Evolutionary conservation across 192 early-diverging fungal genomes (phyloP), one percentile per base, ranked within the genome.

Genomic region (Haplosporangium gracile): DNA sequence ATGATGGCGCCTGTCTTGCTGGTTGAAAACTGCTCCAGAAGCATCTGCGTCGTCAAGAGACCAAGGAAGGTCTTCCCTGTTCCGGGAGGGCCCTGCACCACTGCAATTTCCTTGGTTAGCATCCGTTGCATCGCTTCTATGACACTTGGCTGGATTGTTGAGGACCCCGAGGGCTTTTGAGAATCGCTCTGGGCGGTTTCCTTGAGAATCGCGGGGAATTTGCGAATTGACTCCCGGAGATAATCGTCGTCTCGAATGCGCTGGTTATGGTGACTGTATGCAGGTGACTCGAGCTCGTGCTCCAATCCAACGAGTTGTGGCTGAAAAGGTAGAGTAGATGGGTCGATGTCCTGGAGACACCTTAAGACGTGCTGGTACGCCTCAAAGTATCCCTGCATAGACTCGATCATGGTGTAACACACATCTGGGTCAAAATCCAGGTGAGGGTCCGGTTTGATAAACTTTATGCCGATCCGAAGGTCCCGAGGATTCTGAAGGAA

Each of bases 41-140:
- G 77, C 0, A 93, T 86, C 18, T 47, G 47, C 51, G 91, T 90
- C 1, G 90, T 85, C 63, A 88, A 82, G 18, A 92, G 79, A 65
- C 92, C 92, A 0, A 93, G 85, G 75, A 88, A 91, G 0, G 92
- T 93, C 72, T 93, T 93, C 53, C 92, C 92, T 45, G 92, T 93
- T 43, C 92, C 92, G 13, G 92, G 92, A 32, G 92, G 92, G 47
- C 92, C 92, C 75, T 93, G 91, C 57, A 93, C 78, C 29, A 93
- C 82, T 2, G 91, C 85, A 11, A 93, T 34, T 13, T 90, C 79
- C 60, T 79, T 77, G 15, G 86, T 90, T 10, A 93, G 69, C 63
- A 93, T 88, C 0, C 88, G 84, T 8, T 88, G 65, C 40, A 93
- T 69, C 15, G 92, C 92, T 40, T 90, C 87, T 32, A 89, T 65